Evolutionary conservation across 495 filamentous ascomycete species (phyloP), one percentile per base, ranked within the genome.

Genomic region (Hypoxylon lienhwacheense): DNA sequence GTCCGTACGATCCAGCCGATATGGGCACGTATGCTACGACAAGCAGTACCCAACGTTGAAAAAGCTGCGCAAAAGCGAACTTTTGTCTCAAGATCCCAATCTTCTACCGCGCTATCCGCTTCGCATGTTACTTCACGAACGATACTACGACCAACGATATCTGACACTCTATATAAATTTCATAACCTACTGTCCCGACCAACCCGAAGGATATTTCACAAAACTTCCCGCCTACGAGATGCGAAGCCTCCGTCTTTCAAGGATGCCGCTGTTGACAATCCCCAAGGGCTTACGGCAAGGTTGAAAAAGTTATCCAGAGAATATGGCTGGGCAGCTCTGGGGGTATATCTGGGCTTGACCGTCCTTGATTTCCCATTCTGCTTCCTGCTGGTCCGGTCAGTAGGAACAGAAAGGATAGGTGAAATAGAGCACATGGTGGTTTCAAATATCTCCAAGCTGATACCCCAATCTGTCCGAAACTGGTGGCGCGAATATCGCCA

Each of bases 301-400:
- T 67, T 97, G 51, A 86, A 81, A 64, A 88, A 88, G 60, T 78
- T 97, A n/a, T 89, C 87, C 0, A 81, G 86, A 32, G 95, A 97
- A 71, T 99, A 99, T 67, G 93, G 93, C 29, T 97, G 91, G 88
- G 80, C 88, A 7, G 91, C 91, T 1, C 67, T 95, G n/a, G 91
- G 92, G 5, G 87, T 99, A 1, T 99, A 99, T 70, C 69, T 96
- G 6, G 71, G 71, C 0, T 73, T 99, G 28, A 90, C 85, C 0
- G 87, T 88, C 8, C 73, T 97, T 52, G 93, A 99, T 64, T 96
- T 97, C 59, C 93, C 93, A 0, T 89, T 99, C 66, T 97, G 91
- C 70, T 99, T 96, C 68, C 70, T 92, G 17, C 81, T 90, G 1
- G 93, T 99, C 14, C 80, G 87, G 14, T 75, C 80, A 29, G 75